These are phyloP conservation scores for Xylaria sp. DNA, from an alignment of 2,329 filamentous ascomycete genomes.

Conservation along the genomic window DNA sequence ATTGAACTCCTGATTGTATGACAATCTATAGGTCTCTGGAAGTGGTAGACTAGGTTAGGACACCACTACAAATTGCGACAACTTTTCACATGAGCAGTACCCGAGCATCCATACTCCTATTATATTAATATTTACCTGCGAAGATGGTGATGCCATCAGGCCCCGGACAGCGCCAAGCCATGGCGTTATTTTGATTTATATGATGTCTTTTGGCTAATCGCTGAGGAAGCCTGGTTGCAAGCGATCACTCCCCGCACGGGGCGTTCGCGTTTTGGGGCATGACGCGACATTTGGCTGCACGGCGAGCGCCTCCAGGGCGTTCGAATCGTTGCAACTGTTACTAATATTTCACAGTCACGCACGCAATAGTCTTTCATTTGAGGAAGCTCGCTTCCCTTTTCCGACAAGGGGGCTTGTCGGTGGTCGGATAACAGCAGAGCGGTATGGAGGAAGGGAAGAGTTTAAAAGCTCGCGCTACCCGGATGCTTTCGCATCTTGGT, in stretches of 20 bases:
- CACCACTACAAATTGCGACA: background rate
- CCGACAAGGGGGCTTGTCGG: constrained; percentile 23
- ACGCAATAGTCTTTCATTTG: constrained; percentile 30
- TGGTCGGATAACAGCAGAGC: constrained; percentile 13
- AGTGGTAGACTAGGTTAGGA: background rate
- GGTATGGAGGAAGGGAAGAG: background rate
- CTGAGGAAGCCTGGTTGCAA: constrained; percentile 37
- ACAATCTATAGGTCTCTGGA: background rate
- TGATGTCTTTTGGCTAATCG: constrained; percentile 42
- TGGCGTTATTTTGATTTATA: constrained; percentile 49
- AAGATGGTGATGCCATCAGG: constrained; percentile 23
- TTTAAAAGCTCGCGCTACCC: constrained; percentile 25
- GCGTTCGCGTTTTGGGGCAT: constrained; percentile 27
- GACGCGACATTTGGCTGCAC: constrained; percentile 32
- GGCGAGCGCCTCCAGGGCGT: constrained; percentile 13
- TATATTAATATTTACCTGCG: background rate
- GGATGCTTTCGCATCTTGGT: background rate
- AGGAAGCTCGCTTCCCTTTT: constrained; percentile 30
- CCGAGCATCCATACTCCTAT: background rate
- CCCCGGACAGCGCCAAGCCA: constrained; percentile 44
- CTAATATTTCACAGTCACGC: constrained; percentile 33
- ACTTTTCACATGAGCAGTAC: background rate
- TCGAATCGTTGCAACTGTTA: constrained; percentile 30
- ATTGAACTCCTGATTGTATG: constrained; percentile 18
- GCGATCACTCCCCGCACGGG: constrained; percentile 41